Base-by-base conservation (phyloP, 345 rosid genomes). In the Luvunga scandens region DNA sequence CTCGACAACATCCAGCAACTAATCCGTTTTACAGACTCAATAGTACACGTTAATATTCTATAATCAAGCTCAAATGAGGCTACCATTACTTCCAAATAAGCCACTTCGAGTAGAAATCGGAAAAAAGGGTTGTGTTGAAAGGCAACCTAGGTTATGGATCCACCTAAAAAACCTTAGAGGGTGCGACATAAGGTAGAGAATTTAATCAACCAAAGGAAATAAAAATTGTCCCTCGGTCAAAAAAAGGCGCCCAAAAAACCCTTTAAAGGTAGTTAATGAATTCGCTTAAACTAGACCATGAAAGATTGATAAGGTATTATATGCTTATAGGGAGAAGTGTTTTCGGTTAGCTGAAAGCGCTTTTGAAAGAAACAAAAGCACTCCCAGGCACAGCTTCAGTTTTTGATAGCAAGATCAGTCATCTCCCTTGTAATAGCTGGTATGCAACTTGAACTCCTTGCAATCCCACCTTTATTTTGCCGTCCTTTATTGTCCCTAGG, bases 381-480 rank as follows among this genome's bases (percentile, higher is more conserved):
- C 28, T 48, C n/a, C 14, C 77, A 19, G 22, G 31, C 22, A 28
- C 4, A 39, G 6, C 31, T 16, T 66, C n/a, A 76, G 27, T 36
- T 67, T 36, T 73, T 48, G 25, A 79, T 72, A 4, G 71, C 48
- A 36, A 83, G 82, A 69, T 78, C 79, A 64, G 79, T 83, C 77
- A 89, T 84, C 60, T 90, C 97, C 82, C 85, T 87, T 42, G 90
- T 87, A 73, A 96, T 86, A 71, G 94, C 94, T 2, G 99, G 89
- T 36, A 92, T 94, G 83, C 97, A 94, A 65, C 98, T 94, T 9
- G 98, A 92, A 66, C 95, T 90, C 83, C 98, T 90, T 5, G 91
- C 83, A 72, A 89, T 87, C 56, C 85, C 84, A 6, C 82, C 89
- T 78, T 85, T 85, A 71, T 82, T 78, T 53, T 45, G 82, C 64